Conservation (phyloP, 371 early-diverging fungal genomes). For the Vavraia culicis region DNA sequence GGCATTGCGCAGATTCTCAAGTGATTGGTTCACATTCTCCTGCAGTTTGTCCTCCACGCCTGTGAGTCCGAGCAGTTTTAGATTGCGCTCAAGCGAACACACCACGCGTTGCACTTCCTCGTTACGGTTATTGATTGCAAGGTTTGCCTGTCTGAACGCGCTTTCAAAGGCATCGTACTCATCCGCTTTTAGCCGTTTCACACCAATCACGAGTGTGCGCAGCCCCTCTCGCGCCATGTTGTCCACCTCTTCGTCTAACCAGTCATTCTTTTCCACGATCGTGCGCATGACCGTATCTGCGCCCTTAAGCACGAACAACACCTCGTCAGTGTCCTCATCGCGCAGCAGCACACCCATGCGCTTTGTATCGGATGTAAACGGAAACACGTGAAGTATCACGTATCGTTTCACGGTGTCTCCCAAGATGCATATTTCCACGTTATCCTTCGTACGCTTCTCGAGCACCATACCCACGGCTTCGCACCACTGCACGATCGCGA, state of each 20-base stretch:
- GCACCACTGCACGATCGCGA: conserved; percentile 88
- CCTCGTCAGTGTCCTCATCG: conserved; percentile 42
- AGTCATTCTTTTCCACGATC: conserved; percentile 75
- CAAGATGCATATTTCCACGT: conserved; percentile 23
- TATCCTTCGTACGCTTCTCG: conserved; percentile 9
- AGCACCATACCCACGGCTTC: conserved; percentile 64
- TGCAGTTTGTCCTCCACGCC: conserved; percentile 96
- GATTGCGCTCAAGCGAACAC: conserved; percentile 50
- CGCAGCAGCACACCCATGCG: conserved; percentile 89
- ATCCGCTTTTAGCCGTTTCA: conserved; percentile 54
- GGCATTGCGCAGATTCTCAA: conserved; percentile 75
- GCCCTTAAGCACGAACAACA: conserved; percentile 73
- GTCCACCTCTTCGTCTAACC: conserved; percentile 90
- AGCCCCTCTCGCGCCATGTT: conserved; percentile 95
- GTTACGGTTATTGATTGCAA: conserved; percentile 48
- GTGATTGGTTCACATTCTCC: conserved; percentile 67
- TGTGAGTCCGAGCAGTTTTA: conserved; percentile 77
- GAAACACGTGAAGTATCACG: conserved; percentile 69
- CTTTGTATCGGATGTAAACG: conserved; percentile 86
- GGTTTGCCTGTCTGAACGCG: conserved; percentile 15
- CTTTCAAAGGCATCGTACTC: conserved; percentile 30
- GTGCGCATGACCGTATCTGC: conserved; percentile 81
- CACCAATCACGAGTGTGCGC: conserved; percentile 78
- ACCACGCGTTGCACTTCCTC: background rate
- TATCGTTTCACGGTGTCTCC: conserved; percentile 39